Evolutionary conservation across 345 rosid species (phyloP).

Genomic region (Corchorus capsularis): DNA sequence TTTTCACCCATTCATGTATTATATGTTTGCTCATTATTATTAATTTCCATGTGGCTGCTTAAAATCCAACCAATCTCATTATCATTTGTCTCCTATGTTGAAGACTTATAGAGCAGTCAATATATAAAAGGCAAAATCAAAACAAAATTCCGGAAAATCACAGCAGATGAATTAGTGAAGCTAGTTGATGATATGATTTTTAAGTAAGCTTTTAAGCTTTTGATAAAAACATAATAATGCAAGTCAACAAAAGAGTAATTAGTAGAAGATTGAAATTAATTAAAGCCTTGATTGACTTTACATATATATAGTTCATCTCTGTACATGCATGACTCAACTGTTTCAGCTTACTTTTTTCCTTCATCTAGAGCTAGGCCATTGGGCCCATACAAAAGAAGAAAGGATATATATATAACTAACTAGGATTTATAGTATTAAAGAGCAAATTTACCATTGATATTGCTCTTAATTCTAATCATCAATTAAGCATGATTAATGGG

Average conservation of each 20-base stretch:
- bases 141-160: neutral
- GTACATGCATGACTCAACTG: constrained; percentile 33
- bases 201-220: no score
- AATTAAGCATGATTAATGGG: neutral
- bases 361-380: constrained; percentile 15
- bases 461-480: constrained; percentile 10
- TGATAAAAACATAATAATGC: neutral
- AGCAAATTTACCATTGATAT: constrained; percentile 25
- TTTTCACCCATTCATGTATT: neutral
- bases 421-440: neutral
- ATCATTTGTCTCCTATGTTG: neutral
- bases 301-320: constrained; percentile 38
- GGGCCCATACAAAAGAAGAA: neutral
- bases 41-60: neutral
- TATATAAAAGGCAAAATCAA: neutral
- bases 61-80: neutral
- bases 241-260: neutral
- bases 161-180: neutral
- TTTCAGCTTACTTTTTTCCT: constrained; percentile 20
- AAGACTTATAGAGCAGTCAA: neutral
- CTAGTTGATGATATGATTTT: neutral
- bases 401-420: neutral
- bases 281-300: constrained; percentile 23
- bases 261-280: constrained; percentile 5
- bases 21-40: neutral